Evolutionary conservation across 345 rosid genomes (phyloP).

Genomic region (rapeseed (Brassica napus)): Da-Ae NC_063434.1:1474501-1475000

Average conservation of each 20-base stretch:
- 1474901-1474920: neutral
- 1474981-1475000: constrained; percentile 82
- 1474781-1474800: constrained; percentile 73
- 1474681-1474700: neutral
- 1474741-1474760: neutral
- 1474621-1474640: constrained; percentile 87
- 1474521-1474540: constrained; percentile 73
- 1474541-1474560: neutral
- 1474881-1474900: neutral
- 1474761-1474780: constrained; percentile 54
- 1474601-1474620: constrained; percentile 49
- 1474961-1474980: constrained; percentile 97
- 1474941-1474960: constrained; percentile 92
- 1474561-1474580: neutral
- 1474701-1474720: neutral
- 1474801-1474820: constrained; percentile 77
- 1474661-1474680: constrained; percentile 93
- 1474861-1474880: neutral
- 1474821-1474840: constrained; percentile 86
- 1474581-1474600: constrained; percentile 4
- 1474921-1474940: constrained; percentile 49
- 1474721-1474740: neutral
- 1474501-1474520: constrained; percentile 96
- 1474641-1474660: constrained; percentile 96
- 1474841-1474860: constrained; percentile 61